These are phyloP conservation scores for Auriscalpium vulgare DNA, from an alignment of 768 basidiomycete genomes.

Conservation along the genomic window DNA sequence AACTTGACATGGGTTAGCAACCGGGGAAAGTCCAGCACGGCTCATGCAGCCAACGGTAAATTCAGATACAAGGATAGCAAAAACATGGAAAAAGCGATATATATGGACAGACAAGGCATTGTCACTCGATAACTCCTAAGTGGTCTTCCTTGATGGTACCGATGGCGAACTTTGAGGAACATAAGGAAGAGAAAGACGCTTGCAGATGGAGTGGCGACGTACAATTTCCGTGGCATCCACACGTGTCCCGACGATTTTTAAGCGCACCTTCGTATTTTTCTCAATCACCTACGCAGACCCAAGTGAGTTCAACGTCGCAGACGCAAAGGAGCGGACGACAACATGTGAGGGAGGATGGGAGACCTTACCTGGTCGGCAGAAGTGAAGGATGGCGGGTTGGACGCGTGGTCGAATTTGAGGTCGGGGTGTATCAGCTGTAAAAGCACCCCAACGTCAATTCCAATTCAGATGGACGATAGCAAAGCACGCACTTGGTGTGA, in stretches of 20 bases:
- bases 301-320: not conserved
- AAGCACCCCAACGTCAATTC: not conserved
- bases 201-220: constrained; percentile 24
- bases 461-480: constrained; percentile 1
- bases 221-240: constrained; percentile 98
- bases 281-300: constrained; percentile 64
- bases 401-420: constrained; percentile 90
- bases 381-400: constrained; percentile 93
- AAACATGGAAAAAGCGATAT: no score
- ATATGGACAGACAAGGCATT: no score
- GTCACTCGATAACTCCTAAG: constrained; percentile 80
- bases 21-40: no score
- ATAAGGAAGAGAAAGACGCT: not conserved
- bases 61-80: no score
- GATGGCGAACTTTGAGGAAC: constrained; percentile 74
- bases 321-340: not conserved
- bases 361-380: constrained; percentile 71
- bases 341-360: not conserved
- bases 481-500: constrained; percentile 74
- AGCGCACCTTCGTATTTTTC: constrained; percentile 83
- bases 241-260: constrained; percentile 97
- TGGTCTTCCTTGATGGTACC: constrained; percentile 98
- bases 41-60: no score
- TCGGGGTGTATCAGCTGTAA: constrained; percentile 85
- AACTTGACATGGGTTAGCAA: no score